Conservation (phyloP, 2,329 filamentous ascomycete species). For the Didymella glomerata region DNA sequence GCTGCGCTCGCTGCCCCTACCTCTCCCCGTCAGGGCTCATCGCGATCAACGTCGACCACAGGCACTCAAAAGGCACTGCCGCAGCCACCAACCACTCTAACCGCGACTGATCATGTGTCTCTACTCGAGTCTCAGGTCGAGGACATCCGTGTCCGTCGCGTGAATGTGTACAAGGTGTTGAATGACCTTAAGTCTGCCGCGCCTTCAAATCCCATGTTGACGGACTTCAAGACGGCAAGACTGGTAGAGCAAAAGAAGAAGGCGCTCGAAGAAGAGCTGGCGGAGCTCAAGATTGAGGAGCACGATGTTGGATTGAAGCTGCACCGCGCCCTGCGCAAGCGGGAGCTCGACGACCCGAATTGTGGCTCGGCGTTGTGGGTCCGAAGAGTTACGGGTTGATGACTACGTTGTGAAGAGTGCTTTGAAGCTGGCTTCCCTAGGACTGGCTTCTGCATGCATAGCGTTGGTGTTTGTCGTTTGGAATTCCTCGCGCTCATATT, state of each 20-base stretch:
- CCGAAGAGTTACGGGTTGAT: slow-evolving; percentile 46
- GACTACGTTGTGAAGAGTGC: background rate
- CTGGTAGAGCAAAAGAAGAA: slow-evolving; percentile 48
- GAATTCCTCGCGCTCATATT: background rate
- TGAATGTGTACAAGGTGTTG: slow-evolving; percentile 49
- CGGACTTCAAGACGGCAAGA: slow-evolving; percentile 47
- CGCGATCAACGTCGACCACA: slow-evolving; percentile 34
- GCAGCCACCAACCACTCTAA: slow-evolving; percentile 46
- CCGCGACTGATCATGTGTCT: slow-evolving; percentile 48
- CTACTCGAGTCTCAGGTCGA: slow-evolving; percentile 52
- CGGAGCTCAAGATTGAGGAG: slow-evolving; percentile 49
- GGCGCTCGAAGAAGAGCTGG: slow-evolving; percentile 49
- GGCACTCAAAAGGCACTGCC: slow-evolving; percentile 50
- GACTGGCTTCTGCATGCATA: slow-evolving; percentile 9
- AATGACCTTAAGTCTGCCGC: slow-evolving; percentile 47
- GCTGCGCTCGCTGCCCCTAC: slow-evolving; percentile 25
- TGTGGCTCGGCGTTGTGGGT: slow-evolving; percentile 51
- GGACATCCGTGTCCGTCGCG: slow-evolving; percentile 49
- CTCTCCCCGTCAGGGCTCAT: slow-evolving; percentile 36
- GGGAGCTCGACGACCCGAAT: slow-evolving; percentile 49
- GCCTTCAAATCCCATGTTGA: slow-evolving; percentile 51
- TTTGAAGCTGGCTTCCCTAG: background rate
- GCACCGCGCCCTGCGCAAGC: slow-evolving; percentile 52
- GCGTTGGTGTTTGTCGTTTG: slow-evolving; percentile 6
- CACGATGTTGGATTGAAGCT: slow-evolving; percentile 53